phyloP scores from a whole-genome alignment of 768 basidiomycete species.

The Panaeolus cyanescens region DNA sequence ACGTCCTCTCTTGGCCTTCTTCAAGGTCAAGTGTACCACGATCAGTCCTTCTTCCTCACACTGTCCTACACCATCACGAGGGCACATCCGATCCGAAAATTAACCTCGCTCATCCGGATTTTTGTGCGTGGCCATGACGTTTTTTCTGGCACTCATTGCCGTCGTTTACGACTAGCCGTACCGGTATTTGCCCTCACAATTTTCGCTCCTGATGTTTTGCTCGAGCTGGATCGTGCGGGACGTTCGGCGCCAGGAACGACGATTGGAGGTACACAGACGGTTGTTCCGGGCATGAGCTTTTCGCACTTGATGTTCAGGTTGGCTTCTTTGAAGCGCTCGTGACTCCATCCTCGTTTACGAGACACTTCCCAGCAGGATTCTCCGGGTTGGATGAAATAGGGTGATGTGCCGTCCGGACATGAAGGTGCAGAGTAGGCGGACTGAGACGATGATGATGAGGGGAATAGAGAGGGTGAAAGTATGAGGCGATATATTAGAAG shows the following conservation, averaged over 20 bases:
- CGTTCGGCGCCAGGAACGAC: neutral
- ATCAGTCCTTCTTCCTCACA: neutral
- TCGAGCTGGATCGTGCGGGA: neutral
- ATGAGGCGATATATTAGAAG: constrained; percentile 67
- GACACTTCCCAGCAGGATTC: constrained; percentile 71
- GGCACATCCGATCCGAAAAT: neutral
- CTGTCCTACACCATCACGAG: neutral
- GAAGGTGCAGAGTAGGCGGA: constrained; percentile 22
- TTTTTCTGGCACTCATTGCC: neutral
- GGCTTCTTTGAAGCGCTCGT: constrained; percentile 52
- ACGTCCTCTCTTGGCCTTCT: constrained; percentile 3
- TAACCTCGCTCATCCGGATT: neutral
- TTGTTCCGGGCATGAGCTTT: constrained; percentile 58
- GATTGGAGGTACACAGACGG: constrained; percentile 55
- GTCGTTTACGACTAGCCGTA: neutral
- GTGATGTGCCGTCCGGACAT: constrained; percentile 43
- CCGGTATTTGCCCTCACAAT: neutral
- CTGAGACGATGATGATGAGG: neutral
- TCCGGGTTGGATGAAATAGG: constrained; percentile 55
- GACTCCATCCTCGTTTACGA: constrained; percentile 43
- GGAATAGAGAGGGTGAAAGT: constrained; percentile 39
- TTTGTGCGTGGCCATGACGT: neutral
- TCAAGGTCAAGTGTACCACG: constrained; percentile 1
- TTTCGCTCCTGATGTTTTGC: neutral
- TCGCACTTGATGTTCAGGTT: constrained; percentile 59